phyloP scores from a whole-genome alignment of 495 filamentous ascomycete species.

The Aspergillus biplanus region DNA sequence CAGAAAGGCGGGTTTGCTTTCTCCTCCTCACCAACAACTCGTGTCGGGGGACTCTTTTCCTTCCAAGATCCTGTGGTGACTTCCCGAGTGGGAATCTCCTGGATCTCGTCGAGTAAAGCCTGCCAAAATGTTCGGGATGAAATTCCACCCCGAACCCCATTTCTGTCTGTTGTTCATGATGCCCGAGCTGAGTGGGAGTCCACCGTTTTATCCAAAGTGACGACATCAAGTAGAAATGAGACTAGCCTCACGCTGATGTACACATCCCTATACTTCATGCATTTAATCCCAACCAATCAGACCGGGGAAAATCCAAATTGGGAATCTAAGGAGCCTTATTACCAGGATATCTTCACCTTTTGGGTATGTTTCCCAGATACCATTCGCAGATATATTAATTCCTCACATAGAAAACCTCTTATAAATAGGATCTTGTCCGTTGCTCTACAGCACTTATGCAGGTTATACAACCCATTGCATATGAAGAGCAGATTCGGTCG shows the following conservation, averaged over 20 bases:
- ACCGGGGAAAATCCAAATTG: constrained; percentile 74
- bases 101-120: constrained; percentile 65
- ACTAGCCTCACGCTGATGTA: constrained; percentile 65
- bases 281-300: constrained; percentile 69
- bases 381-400: neutral
- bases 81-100: constrained; percentile 73
- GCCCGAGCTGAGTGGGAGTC: constrained; percentile 61
- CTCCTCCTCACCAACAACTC: constrained; percentile 32
- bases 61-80: constrained; percentile 46
- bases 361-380: constrained; percentile 47
- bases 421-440: constrained; percentile 61
- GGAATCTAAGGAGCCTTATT: constrained; percentile 65
- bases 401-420: neutral
- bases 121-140: constrained; percentile 62
- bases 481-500: constrained; percentile 69
- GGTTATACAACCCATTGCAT: constrained; percentile 62
- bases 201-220: constrained; percentile 65
- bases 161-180: constrained; percentile 51
- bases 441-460: constrained; percentile 67
- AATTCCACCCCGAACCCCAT: constrained; percentile 53
- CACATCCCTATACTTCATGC: constrained; percentile 69
- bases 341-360: constrained; percentile 50
- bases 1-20: constrained; percentile 31
- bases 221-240: constrained; percentile 57
- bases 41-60: constrained; percentile 42